phyloP scores from a whole-genome alignment of 2,329 filamentous ascomycete species.

The Torrubiellomyces zombiae region DNA sequence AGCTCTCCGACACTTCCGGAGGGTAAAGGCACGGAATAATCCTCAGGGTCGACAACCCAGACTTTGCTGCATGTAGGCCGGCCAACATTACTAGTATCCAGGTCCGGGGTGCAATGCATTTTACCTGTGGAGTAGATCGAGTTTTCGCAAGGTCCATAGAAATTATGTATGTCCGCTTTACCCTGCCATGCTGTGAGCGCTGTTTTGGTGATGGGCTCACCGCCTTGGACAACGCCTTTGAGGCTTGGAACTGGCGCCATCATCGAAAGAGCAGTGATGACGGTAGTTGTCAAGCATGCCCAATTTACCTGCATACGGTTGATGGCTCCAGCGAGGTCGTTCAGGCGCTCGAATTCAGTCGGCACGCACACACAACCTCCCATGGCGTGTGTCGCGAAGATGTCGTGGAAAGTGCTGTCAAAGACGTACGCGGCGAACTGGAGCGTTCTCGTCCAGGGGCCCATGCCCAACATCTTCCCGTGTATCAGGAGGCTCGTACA shows the following conservation, averaged over 20 bases:
- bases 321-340: slow-evolving; percentile 4
- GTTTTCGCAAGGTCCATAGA: slow-evolving; percentile 2
- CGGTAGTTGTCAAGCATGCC: slow-evolving; percentile 1
- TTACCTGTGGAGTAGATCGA: not conserved
- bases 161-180: not conserved
- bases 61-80: not conserved
- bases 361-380: slow-evolving; percentile 8
- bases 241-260: not conserved
- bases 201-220: slow-evolving; percentile 1
- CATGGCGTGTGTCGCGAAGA: slow-evolving; percentile 5
- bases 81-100: no score
- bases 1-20: slow-evolving; percentile 2
- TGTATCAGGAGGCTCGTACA: not conserved
- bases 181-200: not conserved
- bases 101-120: no score
- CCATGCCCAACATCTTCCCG: no score
- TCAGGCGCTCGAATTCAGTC: slow-evolving; percentile 5
- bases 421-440: slow-evolving; percentile 9
- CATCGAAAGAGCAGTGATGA: no score
- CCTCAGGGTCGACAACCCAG: slow-evolving; percentile 1
- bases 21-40: not conserved
- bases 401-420: slow-evolving; percentile 7
- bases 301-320: slow-evolving; percentile 1
- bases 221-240: not conserved
- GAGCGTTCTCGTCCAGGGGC: no score